Percentiles rank a stretch among this genome's conserved stretches.
phyloP scores from a whole-genome alignment of 192 early-diverging fungal species.

The Coemansia brasiliensis region DNA sequence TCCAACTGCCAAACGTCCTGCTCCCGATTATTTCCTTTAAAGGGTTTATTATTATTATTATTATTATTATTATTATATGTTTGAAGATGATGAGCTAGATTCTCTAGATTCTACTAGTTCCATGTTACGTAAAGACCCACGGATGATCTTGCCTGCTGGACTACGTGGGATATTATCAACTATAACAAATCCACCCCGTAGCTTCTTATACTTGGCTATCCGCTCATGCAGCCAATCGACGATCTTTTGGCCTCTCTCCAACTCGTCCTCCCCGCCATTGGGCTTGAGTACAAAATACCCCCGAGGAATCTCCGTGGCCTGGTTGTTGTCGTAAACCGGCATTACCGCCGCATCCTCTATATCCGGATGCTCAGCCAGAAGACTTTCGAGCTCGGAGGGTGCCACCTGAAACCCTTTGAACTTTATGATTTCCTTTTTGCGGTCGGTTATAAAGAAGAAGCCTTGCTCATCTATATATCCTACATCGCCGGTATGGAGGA shows the following conservation, averaged over 20 bases:
- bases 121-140: constrained; percentile 63
- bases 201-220: constrained; percentile 71
- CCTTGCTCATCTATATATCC: constrained; percentile 65
- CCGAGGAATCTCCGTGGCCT: constrained; percentile 74
- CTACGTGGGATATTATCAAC: constrained; percentile 74
- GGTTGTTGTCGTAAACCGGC: constrained; percentile 61
- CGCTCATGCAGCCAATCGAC: constrained; percentile 60
- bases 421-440: constrained; percentile 91
- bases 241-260: constrained; percentile 49
- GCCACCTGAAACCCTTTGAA: constrained; percentile 80
- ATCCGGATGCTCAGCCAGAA: constrained; percentile 67
- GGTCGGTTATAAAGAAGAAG: constrained; percentile 67
- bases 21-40: constrained; percentile 94
- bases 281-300: constrained; percentile 70
- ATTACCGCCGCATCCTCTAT: constrained; percentile 74
- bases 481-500: constrained; percentile 84
- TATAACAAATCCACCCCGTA: constrained; percentile 76
- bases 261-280: constrained; percentile 35
- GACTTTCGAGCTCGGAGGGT: constrained; percentile 83
- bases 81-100: neutral
- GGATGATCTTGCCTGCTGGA: constrained; percentile 82
- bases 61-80: neutral
- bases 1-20: constrained; percentile 77
- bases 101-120: constrained; percentile 15
- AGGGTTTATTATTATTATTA: constrained; percentile 14